Base-by-base conservation (phyloP, 371 early-diverging fungal species). In the Apophysomyces ossiformis region DNA sequence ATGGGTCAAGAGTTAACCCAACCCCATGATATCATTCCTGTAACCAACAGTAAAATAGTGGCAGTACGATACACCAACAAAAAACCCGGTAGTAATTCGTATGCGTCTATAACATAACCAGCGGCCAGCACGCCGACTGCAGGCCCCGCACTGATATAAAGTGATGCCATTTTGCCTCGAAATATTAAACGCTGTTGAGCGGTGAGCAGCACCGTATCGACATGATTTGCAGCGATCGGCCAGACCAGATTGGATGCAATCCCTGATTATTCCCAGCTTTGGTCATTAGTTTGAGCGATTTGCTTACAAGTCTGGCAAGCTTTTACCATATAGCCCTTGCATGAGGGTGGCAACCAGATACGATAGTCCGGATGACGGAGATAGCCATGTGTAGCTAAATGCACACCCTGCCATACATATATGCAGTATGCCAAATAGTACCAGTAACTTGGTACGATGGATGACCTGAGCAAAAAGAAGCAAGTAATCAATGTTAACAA, bases 251-350 rank as follows among this genome's bases (percentile, higher is more conserved):
- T 64, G 54, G 65, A 69, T 12, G 66, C 63, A 37, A 62, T 26
- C 11, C 57, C 70, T 69, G 44, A 32, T 60, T 57, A 26, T 1
- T 11, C 47, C 46, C 37, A 8, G 58, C 37, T 37, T 39, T 57
- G 37, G 26, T 13, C 41, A 63, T 13, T 35, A 63, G 56, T 35
- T 46, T 38, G 36, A 26, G 39, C 0, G 61, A 36, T n/a, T 45
- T 54, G 7, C 8, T n/a, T 2, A 26, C 18, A 11, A 63, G 46
- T 39, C 37, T 41, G 54, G 37, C 37, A 64, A 56, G 13, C 50
- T 37, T 43, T 59, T 76, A 73, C 77, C 64, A 64, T 73, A 72
- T 16, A 71, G 50, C 21, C 60, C 64, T 36, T 78, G 75, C 46
- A 78, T 60, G n/a, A 69, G 1, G 32, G 69, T 37, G 37, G 65